phyloP scores from a whole-genome alignment of 805 yeast species.

The Saccharomycopsis capsularis region DNA sequence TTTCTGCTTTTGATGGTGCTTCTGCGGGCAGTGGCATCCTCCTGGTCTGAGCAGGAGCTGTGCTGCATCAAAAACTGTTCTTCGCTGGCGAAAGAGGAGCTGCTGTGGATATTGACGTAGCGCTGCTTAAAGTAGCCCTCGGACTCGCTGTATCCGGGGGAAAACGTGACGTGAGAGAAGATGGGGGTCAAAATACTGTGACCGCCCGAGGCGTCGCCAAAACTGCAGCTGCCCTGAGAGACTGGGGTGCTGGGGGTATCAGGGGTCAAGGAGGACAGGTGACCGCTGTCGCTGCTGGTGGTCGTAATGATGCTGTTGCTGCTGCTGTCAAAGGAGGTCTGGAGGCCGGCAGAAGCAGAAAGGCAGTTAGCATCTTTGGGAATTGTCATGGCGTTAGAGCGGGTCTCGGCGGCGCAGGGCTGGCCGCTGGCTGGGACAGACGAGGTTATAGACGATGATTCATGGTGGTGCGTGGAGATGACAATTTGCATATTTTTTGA shows the following conservation, averaged over 20 bases:
- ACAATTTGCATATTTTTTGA: too few species aligned
- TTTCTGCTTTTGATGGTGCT: neutral
- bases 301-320: too few species aligned
- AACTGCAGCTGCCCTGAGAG: neutral
- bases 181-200: neutral
- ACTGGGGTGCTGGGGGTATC: constrained; percentile 1
- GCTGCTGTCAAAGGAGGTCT: too few species aligned
- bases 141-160: neutral
- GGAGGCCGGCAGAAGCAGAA: too few species aligned
- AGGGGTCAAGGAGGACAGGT: neutral
- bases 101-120: neutral
- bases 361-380: too few species aligned
- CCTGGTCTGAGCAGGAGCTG: neutral
- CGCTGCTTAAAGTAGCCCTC: neutral
- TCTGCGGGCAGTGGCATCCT: neutral
- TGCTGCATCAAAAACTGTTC: neutral
- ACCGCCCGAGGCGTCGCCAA: neutral
- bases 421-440: too few species aligned
- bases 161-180: neutral
- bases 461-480: too few species aligned
- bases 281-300: neutral
- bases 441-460: too few species aligned
- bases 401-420: too few species aligned
- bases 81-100: neutral
- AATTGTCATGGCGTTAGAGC: too few species aligned